These are phyloP conservation scores for Alliaria petiolata DNA, from an alignment of 345 rosid species.

Conservation along the genomic window DNA sequence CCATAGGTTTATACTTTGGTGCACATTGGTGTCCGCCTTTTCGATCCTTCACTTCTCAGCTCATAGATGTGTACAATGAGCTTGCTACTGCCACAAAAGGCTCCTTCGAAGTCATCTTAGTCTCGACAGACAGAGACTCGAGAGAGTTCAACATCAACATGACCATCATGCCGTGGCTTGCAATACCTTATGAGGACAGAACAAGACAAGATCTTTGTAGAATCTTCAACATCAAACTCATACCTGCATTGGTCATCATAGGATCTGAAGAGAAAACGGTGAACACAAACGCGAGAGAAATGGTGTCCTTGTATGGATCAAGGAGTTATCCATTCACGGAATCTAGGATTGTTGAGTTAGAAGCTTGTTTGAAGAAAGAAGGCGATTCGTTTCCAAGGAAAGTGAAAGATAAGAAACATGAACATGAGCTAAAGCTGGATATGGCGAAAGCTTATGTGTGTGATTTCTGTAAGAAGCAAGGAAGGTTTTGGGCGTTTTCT, in stretches of 20 bases:
- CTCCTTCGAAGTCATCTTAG: constrained; percentile 51
- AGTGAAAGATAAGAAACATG: constrained; percentile 58
- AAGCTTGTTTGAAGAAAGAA: constrained; percentile 49
- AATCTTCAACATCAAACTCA: constrained; percentile 60
- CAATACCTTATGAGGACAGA: constrained; percentile 67
- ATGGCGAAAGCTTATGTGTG: constrained; percentile 78
- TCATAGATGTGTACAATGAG: constrained; percentile 51
- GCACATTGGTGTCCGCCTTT: constrained; percentile 84
- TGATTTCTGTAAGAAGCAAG: constrained; percentile 54
- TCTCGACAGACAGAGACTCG: constrained; percentile 65
- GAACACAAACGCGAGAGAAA: constrained; percentile 49
- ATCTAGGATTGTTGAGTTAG: constrained; percentile 48
- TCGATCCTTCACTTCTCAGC: constrained; percentile 60
- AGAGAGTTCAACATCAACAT: constrained; percentile 51
- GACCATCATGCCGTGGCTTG: constrained; percentile 72
- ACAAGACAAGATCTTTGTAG: constrained; percentile 62
- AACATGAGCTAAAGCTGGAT: constrained; percentile 61
- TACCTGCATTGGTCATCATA: constrained; percentile 60
- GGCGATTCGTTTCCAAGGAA: constrained; percentile 58
- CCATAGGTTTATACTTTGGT: constrained; percentile 70
- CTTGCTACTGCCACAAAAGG: constrained; percentile 28
- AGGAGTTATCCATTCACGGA: constrained; percentile 66
- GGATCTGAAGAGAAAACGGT: constrained; percentile 66
- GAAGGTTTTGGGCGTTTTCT: constrained; percentile 79
- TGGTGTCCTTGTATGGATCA: constrained; percentile 59